These are phyloP conservation scores for Pisolithus microcarpus DNA, from an alignment of 768 basidiomycete genomes.

Conservation along the genomic window DNA sequence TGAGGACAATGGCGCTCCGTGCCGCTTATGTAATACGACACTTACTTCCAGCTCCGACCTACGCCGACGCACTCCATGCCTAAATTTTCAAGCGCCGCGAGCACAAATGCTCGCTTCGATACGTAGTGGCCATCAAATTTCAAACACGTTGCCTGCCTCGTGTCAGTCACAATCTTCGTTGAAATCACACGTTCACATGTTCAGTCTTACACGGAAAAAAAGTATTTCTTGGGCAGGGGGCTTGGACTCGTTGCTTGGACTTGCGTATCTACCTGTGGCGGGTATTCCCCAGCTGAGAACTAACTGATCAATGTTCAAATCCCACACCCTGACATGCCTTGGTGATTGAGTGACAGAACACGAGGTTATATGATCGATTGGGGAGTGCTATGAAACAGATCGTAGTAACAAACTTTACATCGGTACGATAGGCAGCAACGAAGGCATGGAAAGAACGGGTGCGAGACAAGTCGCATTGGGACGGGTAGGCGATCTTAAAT, in stretches of 20 bases:
- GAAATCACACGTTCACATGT: conserved; percentile 14
- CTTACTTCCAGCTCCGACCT: not conserved
- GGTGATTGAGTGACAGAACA: not conserved
- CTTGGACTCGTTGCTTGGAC: too few species aligned
- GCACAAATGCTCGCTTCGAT: not conserved
- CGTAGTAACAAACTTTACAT: not conserved
- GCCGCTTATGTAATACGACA: not conserved
- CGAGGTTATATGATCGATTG: not conserved
- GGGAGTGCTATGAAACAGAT: not conserved
- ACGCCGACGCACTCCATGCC: not conserved
- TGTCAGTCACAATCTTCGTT: conserved; percentile 11
- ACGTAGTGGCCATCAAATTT: not conserved
- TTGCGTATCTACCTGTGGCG: too few species aligned
- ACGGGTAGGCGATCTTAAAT: not conserved
- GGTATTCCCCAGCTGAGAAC: too few species aligned
- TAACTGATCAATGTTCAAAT: not conserved
- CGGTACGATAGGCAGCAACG: not conserved
- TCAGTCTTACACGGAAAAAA: too few species aligned
- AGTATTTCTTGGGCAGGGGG: not conserved
- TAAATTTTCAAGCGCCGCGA: not conserved
- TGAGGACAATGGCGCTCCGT: not conserved
- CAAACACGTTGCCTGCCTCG: conserved; percentile 6
- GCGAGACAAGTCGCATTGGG: not conserved
- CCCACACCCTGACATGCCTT: not conserved
- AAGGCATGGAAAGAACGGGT: not conserved